Evolutionary conservation across 2,329 filamentous ascomycete genomes (phyloP).

Genomic region (Camillea tinctor): DNA sequence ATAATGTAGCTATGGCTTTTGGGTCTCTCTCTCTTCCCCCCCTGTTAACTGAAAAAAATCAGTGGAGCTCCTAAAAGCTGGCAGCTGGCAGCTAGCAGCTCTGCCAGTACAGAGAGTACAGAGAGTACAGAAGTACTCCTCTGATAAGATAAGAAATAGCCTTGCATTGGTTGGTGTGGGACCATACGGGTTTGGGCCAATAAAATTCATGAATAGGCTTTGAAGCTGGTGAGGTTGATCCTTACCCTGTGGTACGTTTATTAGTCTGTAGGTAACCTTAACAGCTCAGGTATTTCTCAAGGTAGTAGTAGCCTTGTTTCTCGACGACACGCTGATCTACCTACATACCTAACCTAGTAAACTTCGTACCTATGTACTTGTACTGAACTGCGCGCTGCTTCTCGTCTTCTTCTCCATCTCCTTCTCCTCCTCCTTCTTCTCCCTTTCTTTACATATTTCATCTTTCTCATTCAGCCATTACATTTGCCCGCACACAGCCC

Average conservation of each 20-base stretch:
- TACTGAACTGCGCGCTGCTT: not conserved
- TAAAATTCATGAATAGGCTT: not conserved
- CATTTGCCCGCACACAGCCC: not conserved
- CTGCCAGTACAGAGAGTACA: not conserved
- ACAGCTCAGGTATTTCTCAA: not conserved
- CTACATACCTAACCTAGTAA: no score
- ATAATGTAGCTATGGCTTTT: not conserved
- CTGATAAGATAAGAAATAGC: conserved; percentile 1
- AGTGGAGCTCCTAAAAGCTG: conserved; percentile 29
- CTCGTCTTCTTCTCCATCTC: not conserved
- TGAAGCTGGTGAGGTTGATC: not conserved
- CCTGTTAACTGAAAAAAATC: conserved; percentile 18
- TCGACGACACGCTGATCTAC: not conserved
- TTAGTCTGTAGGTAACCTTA: not conserved
- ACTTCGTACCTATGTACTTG: no score
- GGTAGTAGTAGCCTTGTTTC: not conserved
- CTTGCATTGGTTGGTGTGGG: not conserved
- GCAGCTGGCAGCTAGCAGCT: not conserved
- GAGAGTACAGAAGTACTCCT: not conserved
- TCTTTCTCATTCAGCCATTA: not conserved
- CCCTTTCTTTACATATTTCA: no score
- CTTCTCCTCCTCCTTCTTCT: not conserved
- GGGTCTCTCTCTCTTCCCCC: conserved; percentile 10
- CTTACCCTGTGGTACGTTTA: not conserved
- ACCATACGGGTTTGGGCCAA: not conserved